Base-by-base conservation (phyloP, 768 basidiomycete species). In the Kwoniella shandongensis region DNA sequence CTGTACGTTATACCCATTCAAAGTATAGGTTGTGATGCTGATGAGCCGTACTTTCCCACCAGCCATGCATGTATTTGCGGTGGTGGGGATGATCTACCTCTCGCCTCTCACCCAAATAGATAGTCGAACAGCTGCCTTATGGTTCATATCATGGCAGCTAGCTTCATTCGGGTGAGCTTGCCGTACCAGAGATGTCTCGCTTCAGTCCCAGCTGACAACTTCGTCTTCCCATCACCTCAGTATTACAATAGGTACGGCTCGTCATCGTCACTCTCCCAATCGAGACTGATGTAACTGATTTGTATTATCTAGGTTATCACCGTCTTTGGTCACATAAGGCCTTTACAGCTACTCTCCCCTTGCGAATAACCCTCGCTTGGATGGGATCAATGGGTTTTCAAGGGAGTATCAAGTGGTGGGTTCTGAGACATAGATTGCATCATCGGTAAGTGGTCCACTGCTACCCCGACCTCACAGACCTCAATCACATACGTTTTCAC, bases 371-470 rank as follows among this genome's bases (percentile, higher is more conserved):
- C 20, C 77, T 89, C 29, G 86, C 87, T 18, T 75, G 82, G 26
- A 77, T 89, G 70, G 88, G 88, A 0, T 83, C 85, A 3, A 82
- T 85, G 45, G 88, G 84, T 0, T 87, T 88, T 63, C 88, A 89
- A 68, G 88, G 88, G 2, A 87, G 86, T 40, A 87, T 88, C 68
- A 87, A 88, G 85, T 86, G 85, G 83, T 74, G 74, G 75, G 69
- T 76, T 0, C 79, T 88, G 35, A 78, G 87, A 59, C 88, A 89
- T 77, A 80, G 87, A 46, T 75, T 88, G 47, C 87, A 89, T 70
- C 88, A 90, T 79, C 80, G 74, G 74, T 76, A 22, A 66, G 74
- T 66, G 2, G 13, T 26, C 7, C 32, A 32, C 17, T 46, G n/a
- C n/a, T 23, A 15, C 42, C 20, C 4, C 7, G 30, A 3, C 20